phyloP scores from a whole-genome alignment of 352 stramenopile genomes.

The Pythium folliculosum region DNA sequence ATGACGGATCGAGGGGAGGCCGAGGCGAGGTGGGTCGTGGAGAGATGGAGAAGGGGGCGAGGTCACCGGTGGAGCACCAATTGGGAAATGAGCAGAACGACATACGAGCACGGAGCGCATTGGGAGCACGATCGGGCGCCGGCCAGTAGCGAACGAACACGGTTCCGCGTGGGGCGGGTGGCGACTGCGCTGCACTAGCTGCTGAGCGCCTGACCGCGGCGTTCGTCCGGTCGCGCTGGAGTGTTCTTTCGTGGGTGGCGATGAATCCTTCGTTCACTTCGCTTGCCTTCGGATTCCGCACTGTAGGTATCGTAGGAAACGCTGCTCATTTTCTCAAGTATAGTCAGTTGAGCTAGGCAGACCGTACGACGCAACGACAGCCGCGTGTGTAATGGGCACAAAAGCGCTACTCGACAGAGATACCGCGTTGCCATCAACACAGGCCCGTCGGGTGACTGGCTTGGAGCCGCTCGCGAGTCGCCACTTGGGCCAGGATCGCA shows the following conservation, averaged over 20 bases:
- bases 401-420: background rate
- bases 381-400: background rate
- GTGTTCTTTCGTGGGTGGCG: background rate
- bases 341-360: background rate
- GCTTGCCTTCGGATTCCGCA: background rate
- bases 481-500: too few species aligned
- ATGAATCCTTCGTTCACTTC: background rate
- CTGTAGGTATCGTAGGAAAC: background rate
- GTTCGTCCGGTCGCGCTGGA: background rate
- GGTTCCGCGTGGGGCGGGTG: too few species aligned
- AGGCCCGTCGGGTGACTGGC: background rate
- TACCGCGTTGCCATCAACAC: background rate
- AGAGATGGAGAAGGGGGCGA: background rate
- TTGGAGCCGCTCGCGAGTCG: background rate
- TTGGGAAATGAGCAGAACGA: conserved; percentile 10
- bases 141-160: too few species aligned
- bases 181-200: too few species aligned
- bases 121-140: too few species aligned
- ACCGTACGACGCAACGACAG: background rate
- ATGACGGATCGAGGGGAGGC: background rate
- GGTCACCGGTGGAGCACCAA: background rate
- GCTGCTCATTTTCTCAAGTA: background rate
- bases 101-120: too few species aligned
- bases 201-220: too few species aligned
- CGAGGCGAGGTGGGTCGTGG: background rate